A percentile compares a stretch with the other conserved stretches of the same genome.
Conservation (phyloP, 1,284 basidiomycete species). For the Mycena sp. region DNA sequence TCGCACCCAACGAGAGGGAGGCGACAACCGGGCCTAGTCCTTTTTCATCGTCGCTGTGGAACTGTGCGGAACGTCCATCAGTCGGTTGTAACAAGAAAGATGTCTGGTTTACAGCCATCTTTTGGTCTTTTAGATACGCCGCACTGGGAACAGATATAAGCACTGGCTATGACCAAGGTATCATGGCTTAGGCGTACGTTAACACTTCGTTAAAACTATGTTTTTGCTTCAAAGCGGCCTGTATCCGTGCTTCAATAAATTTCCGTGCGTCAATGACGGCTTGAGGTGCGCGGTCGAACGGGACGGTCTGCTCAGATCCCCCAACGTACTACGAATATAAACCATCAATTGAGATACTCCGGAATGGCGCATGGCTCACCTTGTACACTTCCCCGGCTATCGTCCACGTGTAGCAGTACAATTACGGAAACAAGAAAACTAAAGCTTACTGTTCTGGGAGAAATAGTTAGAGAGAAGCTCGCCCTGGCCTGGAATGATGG, state of each 20-base stretch:
- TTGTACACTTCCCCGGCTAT: constrained; percentile 77
- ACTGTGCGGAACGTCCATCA: no score
- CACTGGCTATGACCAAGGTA: not conserved
- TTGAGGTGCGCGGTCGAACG: constrained; percentile 62
- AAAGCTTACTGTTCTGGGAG: constrained; percentile 75
- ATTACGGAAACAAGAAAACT: not conserved
- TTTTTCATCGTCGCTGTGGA: constrained; percentile 73
- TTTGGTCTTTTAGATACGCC: constrained; percentile 83
- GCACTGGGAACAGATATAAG: constrained; percentile 46
- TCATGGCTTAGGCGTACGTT: constrained; percentile 46
- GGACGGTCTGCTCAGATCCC: constrained; percentile 73
- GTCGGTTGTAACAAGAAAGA: no score
- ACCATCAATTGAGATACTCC: not conserved
- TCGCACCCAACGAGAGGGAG: not conserved
- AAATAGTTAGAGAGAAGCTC: constrained; percentile 80
- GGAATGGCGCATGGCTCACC: constrained; percentile 45
- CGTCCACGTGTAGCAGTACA: not conserved
- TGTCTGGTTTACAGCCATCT: constrained; percentile 84
- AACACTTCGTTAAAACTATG: constrained; percentile 77
- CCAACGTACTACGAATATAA: constrained; percentile 67
- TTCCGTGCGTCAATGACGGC: constrained; percentile 66
- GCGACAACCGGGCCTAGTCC: constrained; percentile 77
- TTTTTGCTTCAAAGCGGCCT: constrained; percentile 46
- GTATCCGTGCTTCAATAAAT: constrained; percentile 63
- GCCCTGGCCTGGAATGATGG: constrained; percentile 72